phyloP scores from a whole-genome alignment of 2,329 filamentous ascomycete genomes.

The Monilinia aucupariae region DNA sequence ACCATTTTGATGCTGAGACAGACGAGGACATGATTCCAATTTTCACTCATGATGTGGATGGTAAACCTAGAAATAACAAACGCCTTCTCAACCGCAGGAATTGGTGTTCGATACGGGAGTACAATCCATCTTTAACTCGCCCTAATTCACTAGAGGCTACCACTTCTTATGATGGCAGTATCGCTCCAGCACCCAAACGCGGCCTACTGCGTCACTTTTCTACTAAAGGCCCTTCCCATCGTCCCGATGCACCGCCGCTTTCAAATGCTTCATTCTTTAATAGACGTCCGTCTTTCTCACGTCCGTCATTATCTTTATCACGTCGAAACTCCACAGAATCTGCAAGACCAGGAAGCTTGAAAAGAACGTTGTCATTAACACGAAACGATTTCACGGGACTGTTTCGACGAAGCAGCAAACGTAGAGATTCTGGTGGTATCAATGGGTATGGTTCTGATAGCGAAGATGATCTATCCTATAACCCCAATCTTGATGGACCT shows the following conservation, averaged over 20 bases:
- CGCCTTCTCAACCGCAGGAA: slow-evolving; percentile 83
- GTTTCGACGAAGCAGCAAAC: slow-evolving; percentile 45
- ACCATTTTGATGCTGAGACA: slow-evolving; percentile 68
- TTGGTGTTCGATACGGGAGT: slow-evolving; percentile 89
- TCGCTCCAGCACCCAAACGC: slow-evolving; percentile 33
- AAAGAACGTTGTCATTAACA: slow-evolving; percentile 54
- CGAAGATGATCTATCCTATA: slow-evolving; percentile 37
- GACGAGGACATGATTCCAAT: slow-evolving; percentile 96
- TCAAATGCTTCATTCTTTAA: slow-evolving; percentile 35
- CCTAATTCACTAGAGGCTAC: slow-evolving; percentile 56
- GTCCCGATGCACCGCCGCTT: slow-evolving; percentile 31
- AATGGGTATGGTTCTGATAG: slow-evolving; percentile 49
- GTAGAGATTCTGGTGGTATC: slow-evolving; percentile 46
- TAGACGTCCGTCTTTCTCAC: slow-evolving; percentile 41
- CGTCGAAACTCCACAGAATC: slow-evolving; percentile 38
- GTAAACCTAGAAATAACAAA: slow-evolving; percentile 86
- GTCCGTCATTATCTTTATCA: slow-evolving; percentile 26
- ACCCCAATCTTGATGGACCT: slow-evolving; percentile 17
- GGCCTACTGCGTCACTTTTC: slow-evolving; percentile 34
- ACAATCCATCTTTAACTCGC: slow-evolving; percentile 72
- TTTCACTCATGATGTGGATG: slow-evolving; percentile 83
- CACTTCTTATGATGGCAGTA: slow-evolving; percentile 36
- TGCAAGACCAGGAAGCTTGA: slow-evolving; percentile 40
- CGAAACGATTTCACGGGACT: slow-evolving; percentile 45
- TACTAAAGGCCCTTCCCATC: slow-evolving; percentile 32